Base-by-base conservation (phyloP, 2,329 filamentous ascomycete species). In the Calonectria pteridis region DNA sequence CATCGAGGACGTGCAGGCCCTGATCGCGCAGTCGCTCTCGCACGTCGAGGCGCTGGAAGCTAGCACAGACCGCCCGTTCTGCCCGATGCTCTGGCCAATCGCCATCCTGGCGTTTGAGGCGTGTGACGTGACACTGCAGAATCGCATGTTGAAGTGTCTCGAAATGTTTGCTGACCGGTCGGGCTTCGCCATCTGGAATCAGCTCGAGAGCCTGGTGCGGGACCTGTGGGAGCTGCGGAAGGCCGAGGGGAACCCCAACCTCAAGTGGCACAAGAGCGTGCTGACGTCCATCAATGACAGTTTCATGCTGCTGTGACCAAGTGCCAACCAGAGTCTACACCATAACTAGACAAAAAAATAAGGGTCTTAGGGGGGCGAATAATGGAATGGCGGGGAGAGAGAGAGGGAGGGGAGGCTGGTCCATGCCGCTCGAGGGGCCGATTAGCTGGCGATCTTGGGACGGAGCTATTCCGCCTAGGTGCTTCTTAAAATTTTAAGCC, bases 51-150 rank as follows among this genome's bases (percentile, higher is more conserved):
- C 77, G 35, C 16, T 80, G 4, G 69, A 68, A 14, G 28, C 33
- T 0, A 49, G 68, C 13, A 80, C 78, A 6, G 62, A 40, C 5
- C 67, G 77, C 14, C 78, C 75, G 4, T 80, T 74, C 23, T 79
- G 71, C 0, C 78, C 78, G 33, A 80, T 80, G 78, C 59, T 80
- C 13, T 80, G 78, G 78, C 78, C 78, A 10, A 67, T 80, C 1
- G 78, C 77, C 3, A 79, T 80, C 0, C 59, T 79, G 50, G 69
- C 78, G 0, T 80, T 80, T 31, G 78, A 80, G 51, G 76, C 71
- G 10, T 62, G 46, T 4, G 69, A 79, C 7, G 23, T 35, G 1
- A 11, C 28, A 4, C 58, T 75, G 37, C 78, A 80, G 64, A 73
- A 80, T 2, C 78, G 78, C 2, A 78, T 80, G 72, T 63, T 80